Evolutionary conservation across 805 yeast species (phyloP).

Genomic region (Saturnispora halmiae): DNA sequence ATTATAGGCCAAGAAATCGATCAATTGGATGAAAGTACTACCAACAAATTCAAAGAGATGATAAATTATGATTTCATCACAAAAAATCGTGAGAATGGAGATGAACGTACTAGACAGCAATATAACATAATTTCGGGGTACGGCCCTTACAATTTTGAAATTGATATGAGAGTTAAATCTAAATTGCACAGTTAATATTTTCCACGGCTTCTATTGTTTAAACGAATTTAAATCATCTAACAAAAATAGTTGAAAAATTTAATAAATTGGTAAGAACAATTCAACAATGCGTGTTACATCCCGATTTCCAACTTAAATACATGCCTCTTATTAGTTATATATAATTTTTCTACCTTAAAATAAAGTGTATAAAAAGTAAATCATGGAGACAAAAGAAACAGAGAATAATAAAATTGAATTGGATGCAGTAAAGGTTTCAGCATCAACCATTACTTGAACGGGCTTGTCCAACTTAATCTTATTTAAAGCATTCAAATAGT

Average conservation of each 20-base stretch:
- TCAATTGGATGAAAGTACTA: too few relatives aligned
- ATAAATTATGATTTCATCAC: constrained; percentile 14
- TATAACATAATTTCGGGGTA: constrained; percentile 12
- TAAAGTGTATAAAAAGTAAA: constrained; percentile 12
- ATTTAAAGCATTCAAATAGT: constrained; percentile 38
- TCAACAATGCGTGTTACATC: too few relatives aligned
- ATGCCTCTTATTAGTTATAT: too few relatives aligned
- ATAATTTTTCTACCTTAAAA: too few relatives aligned
- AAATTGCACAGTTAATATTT: not conserved
- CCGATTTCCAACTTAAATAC: too few relatives aligned
- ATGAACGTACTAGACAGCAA: constrained; percentile 12
- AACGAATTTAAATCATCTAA: too few relatives aligned
- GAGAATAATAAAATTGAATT: constrained; percentile 16
- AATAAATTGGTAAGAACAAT: too few relatives aligned
- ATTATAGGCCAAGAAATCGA: constrained; percentile 8
- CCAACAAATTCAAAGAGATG: constrained; percentile 5
- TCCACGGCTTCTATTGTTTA: too few relatives aligned
- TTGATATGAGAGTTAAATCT: constrained; percentile 11
- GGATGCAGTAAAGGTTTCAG: constrained; percentile 16
- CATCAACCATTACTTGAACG: constrained; percentile 12
- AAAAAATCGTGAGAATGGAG: constrained; percentile 10
- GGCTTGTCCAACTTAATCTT: constrained; percentile 32
- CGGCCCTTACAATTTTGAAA: constrained; percentile 11
- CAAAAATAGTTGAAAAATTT: too few relatives aligned
- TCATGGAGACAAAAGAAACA: constrained; percentile 16